Percentiles rank a stretch among this genome's conserved stretches.
These are phyloP conservation scores for Medicago lupulina DNA, from an alignment of 306 rosid species.

Conservation along the genomic window DNA sequence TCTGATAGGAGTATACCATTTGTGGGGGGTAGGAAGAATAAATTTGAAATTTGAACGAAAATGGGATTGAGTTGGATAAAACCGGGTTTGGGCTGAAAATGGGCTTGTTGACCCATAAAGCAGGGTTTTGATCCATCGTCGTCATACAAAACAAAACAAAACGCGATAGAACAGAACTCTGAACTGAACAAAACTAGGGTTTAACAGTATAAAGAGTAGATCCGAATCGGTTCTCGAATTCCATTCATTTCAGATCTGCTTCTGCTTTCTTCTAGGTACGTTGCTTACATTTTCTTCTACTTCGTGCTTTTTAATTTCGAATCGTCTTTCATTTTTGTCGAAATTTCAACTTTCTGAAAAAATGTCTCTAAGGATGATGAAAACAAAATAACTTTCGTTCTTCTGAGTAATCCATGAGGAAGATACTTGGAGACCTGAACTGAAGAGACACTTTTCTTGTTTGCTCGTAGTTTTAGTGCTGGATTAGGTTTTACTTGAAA, in stretches of 20 bases:
- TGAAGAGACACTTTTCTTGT: constrained; percentile 48
- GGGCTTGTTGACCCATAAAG: neutral
- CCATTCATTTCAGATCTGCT: constrained; percentile 12
- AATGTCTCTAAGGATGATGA: constrained; percentile 52
- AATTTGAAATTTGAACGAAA: too few species aligned
- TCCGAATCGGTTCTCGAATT: neutral
- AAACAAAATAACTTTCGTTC: constrained; percentile 58
- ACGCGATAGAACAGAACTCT: neutral
- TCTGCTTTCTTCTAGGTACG: constrained; percentile 9
- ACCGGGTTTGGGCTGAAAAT: neutral
- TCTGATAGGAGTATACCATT: too few species aligned
- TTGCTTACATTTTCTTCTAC: neutral
- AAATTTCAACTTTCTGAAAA: too few species aligned
- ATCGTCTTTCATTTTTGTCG: too few species aligned
- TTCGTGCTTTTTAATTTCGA: too few species aligned
- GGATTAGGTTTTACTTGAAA: too few species aligned
- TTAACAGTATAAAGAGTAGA: constrained; percentile 34
- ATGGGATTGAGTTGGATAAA: neutral
- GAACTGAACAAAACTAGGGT: constrained; percentile 36
- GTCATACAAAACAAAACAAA: neutral
- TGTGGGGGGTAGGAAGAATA: neutral
- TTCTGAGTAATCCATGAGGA: constrained; percentile 59
- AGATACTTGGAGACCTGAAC: constrained; percentile 67
- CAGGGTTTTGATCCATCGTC: constrained; percentile 27
- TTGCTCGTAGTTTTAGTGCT: neutral